These are phyloP conservation scores for Phaffia australis DNA, from an alignment of 768 basidiomycete species.

Conservation along the genomic window DNA sequence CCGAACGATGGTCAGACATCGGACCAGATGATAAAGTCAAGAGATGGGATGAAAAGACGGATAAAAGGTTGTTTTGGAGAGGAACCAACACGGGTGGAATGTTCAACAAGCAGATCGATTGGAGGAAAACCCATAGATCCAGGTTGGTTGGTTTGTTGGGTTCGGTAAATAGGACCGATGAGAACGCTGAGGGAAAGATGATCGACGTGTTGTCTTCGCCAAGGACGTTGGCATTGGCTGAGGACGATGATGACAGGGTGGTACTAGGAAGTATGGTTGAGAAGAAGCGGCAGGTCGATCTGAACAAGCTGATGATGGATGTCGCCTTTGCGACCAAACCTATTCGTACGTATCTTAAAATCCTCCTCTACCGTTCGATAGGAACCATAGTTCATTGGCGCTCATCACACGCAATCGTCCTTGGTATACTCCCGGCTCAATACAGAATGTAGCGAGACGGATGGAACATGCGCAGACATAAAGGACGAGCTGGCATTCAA, in stretches of 20 bases:
- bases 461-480: constrained; percentile 29
- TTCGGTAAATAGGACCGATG: background rate
- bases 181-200: background rate
- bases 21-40: constrained; percentile 26
- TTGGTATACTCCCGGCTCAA: no score
- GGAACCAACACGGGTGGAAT: background rate
- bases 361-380: background rate
- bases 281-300: background rate
- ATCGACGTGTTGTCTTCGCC: no score
- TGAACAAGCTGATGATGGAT: constrained; percentile 28
- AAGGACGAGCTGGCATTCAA: constrained; percentile 10
- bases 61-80: constrained; percentile 32
- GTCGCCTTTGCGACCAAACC: constrained; percentile 31
- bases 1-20: constrained; percentile 32
- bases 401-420: no score
- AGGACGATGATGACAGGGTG: no score
- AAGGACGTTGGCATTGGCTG: no score
- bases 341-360: constrained; percentile 30
- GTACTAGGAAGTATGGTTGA: background rate
- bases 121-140: no score
- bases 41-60: constrained; percentile 32
- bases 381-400: background rate
- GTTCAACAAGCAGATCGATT: background rate
- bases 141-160: no score
- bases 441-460: constrained; percentile 22